A percentile compares a stretch with the other conserved stretches of the same genome.
Evolutionary conservation across 805 yeast species (phyloP).

Genomic region (Cyberlindnera mycetangii): DNA sequence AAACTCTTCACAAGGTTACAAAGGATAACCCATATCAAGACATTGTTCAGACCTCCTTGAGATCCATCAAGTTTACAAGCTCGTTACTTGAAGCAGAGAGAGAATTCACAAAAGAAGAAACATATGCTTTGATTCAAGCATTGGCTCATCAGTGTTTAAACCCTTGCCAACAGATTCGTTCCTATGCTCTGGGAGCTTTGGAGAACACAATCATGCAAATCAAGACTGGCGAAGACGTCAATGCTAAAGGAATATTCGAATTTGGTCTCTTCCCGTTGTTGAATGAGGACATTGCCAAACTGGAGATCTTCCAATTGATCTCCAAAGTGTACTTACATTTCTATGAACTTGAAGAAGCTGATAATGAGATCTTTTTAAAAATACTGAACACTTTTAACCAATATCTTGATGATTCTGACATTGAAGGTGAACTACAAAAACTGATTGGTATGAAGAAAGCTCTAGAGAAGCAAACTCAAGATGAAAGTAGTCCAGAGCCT

Average conservation of each 20-base stretch:
- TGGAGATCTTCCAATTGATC: slow-evolving; percentile 61
- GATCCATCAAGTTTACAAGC: slow-evolving; percentile 60
- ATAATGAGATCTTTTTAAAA: slow-evolving; percentile 37
- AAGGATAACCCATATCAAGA: slow-evolving; percentile 49
- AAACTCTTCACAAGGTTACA: slow-evolving; percentile 42
- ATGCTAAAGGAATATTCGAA: slow-evolving; percentile 60
- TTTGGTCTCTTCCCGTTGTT: slow-evolving; percentile 74
- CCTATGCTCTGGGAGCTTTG: slow-evolving; percentile 59
- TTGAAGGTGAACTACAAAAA: slow-evolving; percentile 37
- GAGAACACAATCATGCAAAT: slow-evolving; percentile 42
- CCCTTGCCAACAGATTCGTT: slow-evolving; percentile 76
- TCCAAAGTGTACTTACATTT: slow-evolving; percentile 62
- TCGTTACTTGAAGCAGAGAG: slow-evolving; percentile 41
- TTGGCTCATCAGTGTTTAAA: slow-evolving; percentile 86
- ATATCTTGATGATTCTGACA: slow-evolving; percentile 36
- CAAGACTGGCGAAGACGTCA: slow-evolving; percentile 36
- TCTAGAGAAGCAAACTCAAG: slow-evolving; percentile 20
- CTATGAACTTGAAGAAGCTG: slow-evolving; percentile 34
- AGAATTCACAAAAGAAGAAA: slow-evolving; percentile 32
- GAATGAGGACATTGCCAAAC: slow-evolving; percentile 63
- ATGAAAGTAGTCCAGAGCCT: slow-evolving; percentile 3
- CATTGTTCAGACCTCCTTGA: slow-evolving; percentile 55
- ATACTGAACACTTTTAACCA: slow-evolving; percentile 38
- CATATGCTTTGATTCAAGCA: slow-evolving; percentile 68
- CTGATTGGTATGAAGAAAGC: slow-evolving; percentile 36